Evolutionary conservation across 1,284 basidiomycete genomes (phyloP), one percentile per base, ranked within the genome.

Genomic region (Tilletia indica): DNA sequence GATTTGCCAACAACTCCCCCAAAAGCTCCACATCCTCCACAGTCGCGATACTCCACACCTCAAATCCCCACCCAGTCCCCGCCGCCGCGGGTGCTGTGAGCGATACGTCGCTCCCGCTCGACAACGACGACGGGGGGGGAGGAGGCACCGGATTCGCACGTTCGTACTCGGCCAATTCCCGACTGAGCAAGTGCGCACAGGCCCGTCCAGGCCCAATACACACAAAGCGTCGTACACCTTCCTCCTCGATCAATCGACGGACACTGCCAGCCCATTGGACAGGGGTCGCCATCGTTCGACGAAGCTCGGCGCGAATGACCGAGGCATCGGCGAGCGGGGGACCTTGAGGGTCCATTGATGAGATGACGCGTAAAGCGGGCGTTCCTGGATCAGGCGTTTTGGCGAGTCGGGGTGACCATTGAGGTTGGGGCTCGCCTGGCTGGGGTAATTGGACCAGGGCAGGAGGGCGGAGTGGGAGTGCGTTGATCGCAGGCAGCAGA

Each of bases 121-220:
- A 19, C 51, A 31, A 25, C 38, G 21, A 68, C 68, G 71, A 64
- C 58, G 70, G 54, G 73, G 70, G 51, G 63, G 72, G 48, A 78
- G 79, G 56, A 73, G 71, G 70, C 77, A 76, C 9, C 36, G 61
- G 61, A 16, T 64, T 25, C 14, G 61, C 34, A 21, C 61, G 61
- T 54, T 58, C 51, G 38, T 56, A 61, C 61, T 64, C 61, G 8
- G 81, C 80, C 16, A 83, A 74, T 70, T 84, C 82, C 49, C 80
- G 80, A 66, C 79, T 80, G 14, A 84, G 71, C 71, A 83, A 73
- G 69, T 84, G 81, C 0, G 82, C 82, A 45, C 80, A 80, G 12
- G 82, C 81, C 3, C 80, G 72, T 0, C 82, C 82, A 0, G 82
- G 82, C 1, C 82, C 82, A 14, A 84, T 64, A 68, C 82, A 84